These are phyloP conservation scores for Scutellaria baicalensis DNA, from an alignment of 257 asterid species.

Conservation along the genomic window DNA sequence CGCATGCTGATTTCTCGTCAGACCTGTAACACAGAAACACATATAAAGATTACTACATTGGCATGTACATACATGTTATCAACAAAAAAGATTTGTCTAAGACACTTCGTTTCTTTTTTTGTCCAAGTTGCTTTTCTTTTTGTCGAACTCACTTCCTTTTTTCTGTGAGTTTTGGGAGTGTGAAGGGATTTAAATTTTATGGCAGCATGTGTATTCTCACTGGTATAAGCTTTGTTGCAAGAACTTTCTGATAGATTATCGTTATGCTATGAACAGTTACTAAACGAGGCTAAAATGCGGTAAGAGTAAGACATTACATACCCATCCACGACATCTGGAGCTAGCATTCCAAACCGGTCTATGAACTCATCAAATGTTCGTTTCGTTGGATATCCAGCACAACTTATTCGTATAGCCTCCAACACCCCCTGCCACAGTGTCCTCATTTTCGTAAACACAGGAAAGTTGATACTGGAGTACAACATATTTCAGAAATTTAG, in stretches of 20 bases:
- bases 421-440: conserved; percentile 71
- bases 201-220: neutral
- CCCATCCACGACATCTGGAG: conserved; percentile 85
- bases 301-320: conserved; percentile 21
- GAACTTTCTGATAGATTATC: neutral
- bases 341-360: conserved; percentile 87
- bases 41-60: neutral
- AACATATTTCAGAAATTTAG: neutral
- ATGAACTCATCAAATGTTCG: conserved; percentile 90
- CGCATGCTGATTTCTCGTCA: conserved; percentile 82
- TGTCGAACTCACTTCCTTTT: too few species aligned
- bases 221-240: neutral
- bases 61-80: too few species aligned
- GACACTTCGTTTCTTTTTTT: too few species aligned
- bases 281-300: neutral
- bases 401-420: conserved; percentile 95
- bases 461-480: neutral
- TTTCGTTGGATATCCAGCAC: conserved; percentile 97
- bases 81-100: too few species aligned
- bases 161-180: too few species aligned
- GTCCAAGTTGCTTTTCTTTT: too few species aligned
- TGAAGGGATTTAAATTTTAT: too few species aligned
- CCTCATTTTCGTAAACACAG: conserved; percentile 15
- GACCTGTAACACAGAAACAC: conserved; percentile 32
- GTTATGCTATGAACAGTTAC: neutral